Evolutionary conservation across 2,329 filamentous ascomycete species (phyloP).

Genomic region (Meredithiella fracta): DNA sequence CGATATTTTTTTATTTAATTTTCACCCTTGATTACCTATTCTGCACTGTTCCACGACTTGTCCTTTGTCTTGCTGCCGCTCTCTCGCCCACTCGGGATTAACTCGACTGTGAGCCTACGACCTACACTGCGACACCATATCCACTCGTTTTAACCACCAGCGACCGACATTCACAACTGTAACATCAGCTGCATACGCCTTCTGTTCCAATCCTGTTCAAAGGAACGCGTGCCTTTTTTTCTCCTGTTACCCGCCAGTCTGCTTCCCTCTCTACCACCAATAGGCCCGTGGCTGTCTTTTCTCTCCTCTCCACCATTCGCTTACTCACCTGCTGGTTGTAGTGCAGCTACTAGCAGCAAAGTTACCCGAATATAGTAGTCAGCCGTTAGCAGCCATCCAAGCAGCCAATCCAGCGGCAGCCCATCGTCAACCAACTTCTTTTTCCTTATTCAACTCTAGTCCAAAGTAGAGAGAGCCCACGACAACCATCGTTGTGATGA

Average conservation of each 20-base stretch:
- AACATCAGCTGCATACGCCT: conserved; percentile 3
- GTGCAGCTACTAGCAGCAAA: neutral
- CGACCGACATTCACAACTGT: neutral
- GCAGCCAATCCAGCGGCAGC: neutral
- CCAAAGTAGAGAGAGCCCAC: conserved; percentile 6
- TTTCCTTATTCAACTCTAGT: neutral
- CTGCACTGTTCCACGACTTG: no score
- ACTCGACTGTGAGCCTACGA: no score
- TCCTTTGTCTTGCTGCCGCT: no score
- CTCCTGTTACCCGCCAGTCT: neutral
- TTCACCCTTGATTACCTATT: no score
- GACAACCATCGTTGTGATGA: conserved; percentile 29
- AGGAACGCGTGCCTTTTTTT: conserved; percentile 5
- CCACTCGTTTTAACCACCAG: neutral
- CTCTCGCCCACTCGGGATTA: no score
- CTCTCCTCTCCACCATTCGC: neutral
- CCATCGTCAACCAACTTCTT: neutral
- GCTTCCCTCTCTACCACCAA: neutral
- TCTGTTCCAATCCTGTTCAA: neutral
- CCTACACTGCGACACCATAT: neutral
- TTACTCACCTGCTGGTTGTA: neutral
- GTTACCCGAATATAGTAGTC: no score
- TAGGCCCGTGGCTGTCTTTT: neutral
- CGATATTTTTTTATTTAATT: no score
- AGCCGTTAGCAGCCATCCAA: no score